These are phyloP conservation scores for Eimeria zaria DNA, from an alignment of 169 alveolate species.

Conservation along the genomic window DNA sequence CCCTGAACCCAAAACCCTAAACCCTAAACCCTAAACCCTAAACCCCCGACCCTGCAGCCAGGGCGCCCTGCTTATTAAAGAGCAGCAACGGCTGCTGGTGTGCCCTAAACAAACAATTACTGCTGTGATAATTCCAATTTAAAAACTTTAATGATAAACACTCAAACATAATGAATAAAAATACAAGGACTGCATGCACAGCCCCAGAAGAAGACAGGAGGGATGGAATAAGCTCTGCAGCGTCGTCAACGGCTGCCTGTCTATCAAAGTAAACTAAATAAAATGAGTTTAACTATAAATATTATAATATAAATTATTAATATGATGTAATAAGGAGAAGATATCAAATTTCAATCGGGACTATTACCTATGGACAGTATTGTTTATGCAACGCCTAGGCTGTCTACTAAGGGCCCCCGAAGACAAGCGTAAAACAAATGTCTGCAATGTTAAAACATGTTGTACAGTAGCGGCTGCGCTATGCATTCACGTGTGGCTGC, in stretches of 20 bases:
- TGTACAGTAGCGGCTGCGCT: too few relatives aligned
- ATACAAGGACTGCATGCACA: background rate
- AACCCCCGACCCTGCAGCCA: background rate
- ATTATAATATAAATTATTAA: background rate
- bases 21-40: background rate
- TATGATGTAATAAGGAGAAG: background rate
- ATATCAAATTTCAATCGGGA: background rate
- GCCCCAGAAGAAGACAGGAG: conserved; percentile 47
- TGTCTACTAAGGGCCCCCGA: background rate
- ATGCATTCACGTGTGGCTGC: too few relatives aligned
- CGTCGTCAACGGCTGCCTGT: too few relatives aligned
- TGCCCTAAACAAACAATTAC: background rate
- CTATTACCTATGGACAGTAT: background rate
- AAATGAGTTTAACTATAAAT: background rate
- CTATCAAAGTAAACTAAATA: background rate
- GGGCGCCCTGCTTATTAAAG: background rate
- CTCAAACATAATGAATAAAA: background rate
- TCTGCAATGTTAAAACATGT: too few relatives aligned
- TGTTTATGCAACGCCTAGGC: background rate
- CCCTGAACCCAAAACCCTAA: background rate
- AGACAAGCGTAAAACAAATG: too few relatives aligned
- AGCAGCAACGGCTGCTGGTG: background rate
- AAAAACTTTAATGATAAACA: background rate
- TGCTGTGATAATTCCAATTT: background rate
- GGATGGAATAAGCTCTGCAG: background rate